These are phyloP conservation scores for Multifurca ochricompacta DNA, from an alignment of 768 basidiomycete species.

Conservation along the genomic window DNA sequence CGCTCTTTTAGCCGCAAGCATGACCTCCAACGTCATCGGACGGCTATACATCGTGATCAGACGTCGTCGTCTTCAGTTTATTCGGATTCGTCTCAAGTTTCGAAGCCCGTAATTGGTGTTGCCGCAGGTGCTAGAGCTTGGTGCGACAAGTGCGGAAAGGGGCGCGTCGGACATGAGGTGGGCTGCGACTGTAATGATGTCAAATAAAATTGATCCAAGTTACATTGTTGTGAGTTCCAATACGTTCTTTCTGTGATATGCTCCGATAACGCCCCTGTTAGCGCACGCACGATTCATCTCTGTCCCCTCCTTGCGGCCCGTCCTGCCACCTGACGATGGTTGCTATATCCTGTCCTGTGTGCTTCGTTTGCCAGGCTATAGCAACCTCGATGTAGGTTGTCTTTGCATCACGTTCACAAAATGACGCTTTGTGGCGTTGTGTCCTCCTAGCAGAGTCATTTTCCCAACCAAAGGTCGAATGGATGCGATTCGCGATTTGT, in stretches of 20 bases:
- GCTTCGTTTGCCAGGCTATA: constrained; percentile 25
- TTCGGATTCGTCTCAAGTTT: constrained; percentile 16
- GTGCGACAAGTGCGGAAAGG: constrained; percentile 25
- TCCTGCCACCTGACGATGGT: constrained; percentile 23
- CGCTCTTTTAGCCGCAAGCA: constrained; percentile 93
- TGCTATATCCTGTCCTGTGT: constrained; percentile 20
- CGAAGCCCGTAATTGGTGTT: constrained; percentile 16
- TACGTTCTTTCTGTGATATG: not conserved
- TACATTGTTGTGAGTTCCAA: not conserved
- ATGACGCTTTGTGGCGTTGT: not conserved
- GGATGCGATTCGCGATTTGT: constrained; percentile 1
- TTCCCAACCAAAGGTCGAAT: not conserved
- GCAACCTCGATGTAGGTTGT: constrained; percentile 20
- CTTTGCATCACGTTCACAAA: constrained; percentile 7
- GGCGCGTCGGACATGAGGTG: constrained; percentile 21
- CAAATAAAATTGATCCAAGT: constrained; percentile 37
- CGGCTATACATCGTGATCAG: constrained; percentile 58
- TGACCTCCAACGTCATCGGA: constrained; percentile 83
- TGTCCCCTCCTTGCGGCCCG: constrained; percentile 11
- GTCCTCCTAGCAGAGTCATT: constrained; percentile 1
- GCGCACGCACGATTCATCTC: constrained; percentile 2
- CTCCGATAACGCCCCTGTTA: not conserved
- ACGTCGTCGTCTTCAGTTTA: constrained; percentile 22
- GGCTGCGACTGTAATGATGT: constrained; percentile 45
- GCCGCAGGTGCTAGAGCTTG: constrained; percentile 13